phyloP scores from a whole-genome alignment of 345 rosid genomes.

The Gossypium longicalyx region DNA sequence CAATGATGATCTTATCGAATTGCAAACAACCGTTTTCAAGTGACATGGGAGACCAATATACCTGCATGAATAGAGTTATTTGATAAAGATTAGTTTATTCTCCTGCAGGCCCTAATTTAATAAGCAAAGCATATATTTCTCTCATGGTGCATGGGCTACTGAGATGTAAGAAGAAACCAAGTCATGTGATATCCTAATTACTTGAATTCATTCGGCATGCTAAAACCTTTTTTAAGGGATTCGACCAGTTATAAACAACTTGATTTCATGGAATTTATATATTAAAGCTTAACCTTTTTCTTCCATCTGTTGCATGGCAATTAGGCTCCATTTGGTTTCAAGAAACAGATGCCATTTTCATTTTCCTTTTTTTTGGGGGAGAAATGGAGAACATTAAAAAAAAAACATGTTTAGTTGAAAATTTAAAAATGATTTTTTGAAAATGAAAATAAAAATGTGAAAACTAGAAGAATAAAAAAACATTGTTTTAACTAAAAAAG shows the following conservation, averaged over 20 bases:
- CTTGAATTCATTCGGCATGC: not conserved
- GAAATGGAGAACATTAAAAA: no score
- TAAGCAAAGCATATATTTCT: not conserved
- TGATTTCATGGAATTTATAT: not conserved
- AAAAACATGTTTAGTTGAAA: no score
- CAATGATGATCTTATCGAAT: not conserved
- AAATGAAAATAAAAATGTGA: no score
- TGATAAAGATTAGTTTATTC: not conserved
- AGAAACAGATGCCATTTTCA: no score
- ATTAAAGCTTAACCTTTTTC: not conserved
- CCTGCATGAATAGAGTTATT: slow-evolving; percentile 12
- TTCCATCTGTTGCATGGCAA: no score
- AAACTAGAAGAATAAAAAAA: no score
- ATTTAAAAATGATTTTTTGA: no score
- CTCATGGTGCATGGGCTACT: not conserved
- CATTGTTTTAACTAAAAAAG: no score
- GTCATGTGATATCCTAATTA: not conserved
- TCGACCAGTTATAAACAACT: not conserved
- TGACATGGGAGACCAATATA: slow-evolving; percentile 8
- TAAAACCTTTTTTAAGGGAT: not conserved
- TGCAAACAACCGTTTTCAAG: slow-evolving; percentile 1
- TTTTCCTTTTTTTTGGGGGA: no score
- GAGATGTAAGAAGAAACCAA: not conserved
- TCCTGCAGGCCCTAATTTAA: not conserved
- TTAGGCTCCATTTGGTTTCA: no score